Base-by-base conservation (phyloP, 2,329 filamentous ascomycete genomes). In the Lasiodiplodia sp. region DNA sequence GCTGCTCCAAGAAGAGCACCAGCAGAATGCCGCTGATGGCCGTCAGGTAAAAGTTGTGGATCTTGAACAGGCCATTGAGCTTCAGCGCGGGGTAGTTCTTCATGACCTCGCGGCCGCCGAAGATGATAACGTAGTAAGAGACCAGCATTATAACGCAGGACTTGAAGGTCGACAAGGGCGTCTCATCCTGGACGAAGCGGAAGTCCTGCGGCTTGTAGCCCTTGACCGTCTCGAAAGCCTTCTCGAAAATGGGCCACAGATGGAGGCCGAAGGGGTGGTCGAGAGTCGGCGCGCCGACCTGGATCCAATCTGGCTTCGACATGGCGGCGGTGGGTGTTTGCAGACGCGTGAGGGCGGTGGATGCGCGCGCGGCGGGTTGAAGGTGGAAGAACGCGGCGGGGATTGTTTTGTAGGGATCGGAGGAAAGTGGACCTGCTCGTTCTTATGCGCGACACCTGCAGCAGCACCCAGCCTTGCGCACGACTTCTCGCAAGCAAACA, bases 1-100 rank as follows among this genome's bases (percentile, higher is more conserved):
- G 85, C 84, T 98, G 92, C 86, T 98, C 96, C 74, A 94, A 83
- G 81, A 96, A 98, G 74, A 99, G 89, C 68, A 86, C 90, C 77
- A 99, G 83, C 65, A 99, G 87, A 64, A 89, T 85, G 70, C 84
- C 91, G 80, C 93, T 97, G 84, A 97, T 93, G 73, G 88, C 84
- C 58, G 95, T 98, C 78, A 99, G 86, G 84, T 94, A 90, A 77
- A 98, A 91, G 87, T 99, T 99, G 89, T 99, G 95, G 79, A 97
- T 87, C 84, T 97, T 92, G 87, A 98, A 98, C 69, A 96, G 85
- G 18, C 87, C 85, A 85, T 93, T 96, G 78, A 98, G 88, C 87
- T 96, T 92, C 84, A 96, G 91, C 25, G 95, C 87, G 78, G 91
- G 87, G 72, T 93, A 89, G 77, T 92, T 91, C 83, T 93, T 92